Conservation (phyloP, 2,329 filamentous ascomycete species). For the Hymenoscyphus infarciens region DNA sequence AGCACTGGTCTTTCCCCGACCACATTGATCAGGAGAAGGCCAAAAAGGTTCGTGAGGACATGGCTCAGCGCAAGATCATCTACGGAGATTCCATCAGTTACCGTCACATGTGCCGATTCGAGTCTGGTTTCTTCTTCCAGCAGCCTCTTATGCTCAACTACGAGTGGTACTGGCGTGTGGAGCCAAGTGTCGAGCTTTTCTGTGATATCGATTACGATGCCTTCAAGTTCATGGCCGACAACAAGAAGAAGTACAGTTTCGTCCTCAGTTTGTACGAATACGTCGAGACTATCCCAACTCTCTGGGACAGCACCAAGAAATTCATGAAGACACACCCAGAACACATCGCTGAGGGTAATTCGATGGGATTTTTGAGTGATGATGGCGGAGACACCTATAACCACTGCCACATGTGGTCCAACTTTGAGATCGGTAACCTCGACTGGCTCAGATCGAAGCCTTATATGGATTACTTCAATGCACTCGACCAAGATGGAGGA, state of each 20-base stretch:
- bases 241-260: slow-evolving; percentile 98
- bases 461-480: slow-evolving; percentile 88
- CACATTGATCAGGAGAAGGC: slow-evolving; percentile 97
- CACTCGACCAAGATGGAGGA: slow-evolving; percentile 83
- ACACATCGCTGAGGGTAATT: slow-evolving; percentile 79
- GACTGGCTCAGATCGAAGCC: slow-evolving; percentile 87
- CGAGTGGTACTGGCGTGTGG: slow-evolving; percentile 99
- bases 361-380: slow-evolving; percentile 86
- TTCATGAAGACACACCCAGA: slow-evolving; percentile 90
- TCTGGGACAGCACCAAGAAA: slow-evolving; percentile 93
- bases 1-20: slow-evolving; percentile 96
- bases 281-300: slow-evolving; percentile 84
- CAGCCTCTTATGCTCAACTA: slow-evolving; percentile 92
- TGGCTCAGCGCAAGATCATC: slow-evolving; percentile 92
- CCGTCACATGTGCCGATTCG: slow-evolving; percentile 98
- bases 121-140: slow-evolving; percentile 98
- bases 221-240: slow-evolving; percentile 93
- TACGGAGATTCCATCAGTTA: slow-evolving; percentile 97
- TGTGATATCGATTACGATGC: slow-evolving; percentile 95
- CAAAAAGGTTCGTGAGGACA: slow-evolving; percentile 84
- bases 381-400: slow-evolving; percentile 92
- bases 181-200: slow-evolving; percentile 93
- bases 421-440: slow-evolving; percentile 94
- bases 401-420: slow-evolving; percentile 99
- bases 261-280: slow-evolving; percentile 96